phyloP scores from a whole-genome alignment of 1,139 yeast species.

The Debaryomyces psychrophilus region DNA sequence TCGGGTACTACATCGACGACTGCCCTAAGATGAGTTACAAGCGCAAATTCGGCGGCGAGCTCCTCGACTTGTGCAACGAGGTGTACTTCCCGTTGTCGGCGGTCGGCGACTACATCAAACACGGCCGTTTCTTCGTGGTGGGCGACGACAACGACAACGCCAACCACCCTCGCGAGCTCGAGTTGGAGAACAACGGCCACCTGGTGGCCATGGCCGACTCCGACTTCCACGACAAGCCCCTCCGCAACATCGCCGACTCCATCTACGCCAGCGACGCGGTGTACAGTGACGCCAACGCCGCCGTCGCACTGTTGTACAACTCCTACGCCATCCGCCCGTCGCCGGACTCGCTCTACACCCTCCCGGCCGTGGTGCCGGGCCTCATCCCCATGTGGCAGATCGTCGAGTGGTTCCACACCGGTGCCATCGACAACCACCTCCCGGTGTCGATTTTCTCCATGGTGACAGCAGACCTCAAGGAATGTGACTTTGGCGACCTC shows the following conservation, averaged over 20 bases:
- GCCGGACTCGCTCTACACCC: not conserved
- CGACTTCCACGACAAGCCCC: conserved; percentile 13
- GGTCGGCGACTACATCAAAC: conserved; percentile 31
- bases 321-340: conserved; percentile 9
- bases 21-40: conserved; percentile 86
- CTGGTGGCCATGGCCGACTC: conserved; percentile 20
- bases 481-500: conserved; percentile 25
- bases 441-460: conserved; percentile 21
- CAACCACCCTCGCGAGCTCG: conserved; percentile 18
- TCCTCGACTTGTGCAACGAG: conserved; percentile 57
- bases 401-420: conserved; percentile 27
- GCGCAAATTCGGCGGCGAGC: conserved; percentile 73
- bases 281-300: conserved; percentile 26
- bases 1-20: conserved; percentile 79
- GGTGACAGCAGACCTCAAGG: conserved; percentile 16
- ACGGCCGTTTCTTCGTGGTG: conserved; percentile 48
- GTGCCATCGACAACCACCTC: conserved; percentile 21
- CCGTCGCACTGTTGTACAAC: conserved; percentile 22
- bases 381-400: conserved; percentile 53
- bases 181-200: conserved; percentile 21
- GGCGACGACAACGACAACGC: conserved; percentile 19
- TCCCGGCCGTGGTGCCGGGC: conserved; percentile 57
- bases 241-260: conserved; percentile 36
- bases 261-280: conserved; percentile 36
- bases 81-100: conserved; percentile 46